Base-by-base conservation (phyloP, 805 yeast genomes). In the Pichia pseudocactophila region DNA sequence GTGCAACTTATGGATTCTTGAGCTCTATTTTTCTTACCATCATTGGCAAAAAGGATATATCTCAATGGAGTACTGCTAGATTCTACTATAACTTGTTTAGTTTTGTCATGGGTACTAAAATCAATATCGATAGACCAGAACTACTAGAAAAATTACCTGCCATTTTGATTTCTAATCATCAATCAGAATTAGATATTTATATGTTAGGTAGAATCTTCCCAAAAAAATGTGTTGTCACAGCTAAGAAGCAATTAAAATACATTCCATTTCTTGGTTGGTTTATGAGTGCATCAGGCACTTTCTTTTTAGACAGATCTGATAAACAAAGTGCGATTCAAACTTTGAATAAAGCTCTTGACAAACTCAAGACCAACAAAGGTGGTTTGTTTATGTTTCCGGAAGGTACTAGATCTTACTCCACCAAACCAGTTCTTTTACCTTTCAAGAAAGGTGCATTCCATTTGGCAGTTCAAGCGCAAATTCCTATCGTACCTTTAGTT, bases 391-490 rank as follows among this genome's bases (percentile, higher is more conserved):
- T 92, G 65, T 92, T 89, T 70, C 96, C 97, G 20, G 99, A 92
- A 64, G 99, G 99, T 22, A 92, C 98, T 2, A 76, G 99, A 63
- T 87, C 97, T 0, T 83, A 81, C 50, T 65, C 82, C 10, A 63
- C 74, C 19, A 71, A 70, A 30, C 80, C 94, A 39, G 77, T 71
- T 3, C 64, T 92, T 59, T 70, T 87, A 39, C 95, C 95, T 1
- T 87, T 92, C 67, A 92, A 92, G 64, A 92, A 92, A 60, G 99
- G 99, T 42, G 97, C 97, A 0, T 92, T 92, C 78, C 97, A 92
- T 63, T 73, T 92, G 57, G 99, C 99, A 7, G 82, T 84, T 49
- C 95, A 88, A 63, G 95, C 95, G 6, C 78, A 77, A 34, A 79
- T 90, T 30, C 97, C 97, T 16, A 70, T 92, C 39, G 76, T 92